These are phyloP conservation scores for Aspergillus funiculosus DNA, from an alignment of 495 filamentous ascomycete species.

Conservation along the genomic window DNA sequence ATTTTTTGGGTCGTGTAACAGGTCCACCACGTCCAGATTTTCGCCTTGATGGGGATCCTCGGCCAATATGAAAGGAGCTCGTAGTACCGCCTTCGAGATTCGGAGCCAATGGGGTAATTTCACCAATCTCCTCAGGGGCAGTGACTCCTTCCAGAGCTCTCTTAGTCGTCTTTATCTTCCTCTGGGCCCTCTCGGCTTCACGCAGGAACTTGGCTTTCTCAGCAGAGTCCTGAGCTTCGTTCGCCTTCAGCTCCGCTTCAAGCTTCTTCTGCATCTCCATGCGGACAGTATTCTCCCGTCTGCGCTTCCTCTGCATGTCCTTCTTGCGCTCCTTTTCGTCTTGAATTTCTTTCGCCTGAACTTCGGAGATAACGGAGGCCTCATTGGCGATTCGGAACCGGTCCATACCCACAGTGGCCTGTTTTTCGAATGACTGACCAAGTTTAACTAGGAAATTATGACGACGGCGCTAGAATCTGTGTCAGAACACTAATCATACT, in stretches of 20 bases:
- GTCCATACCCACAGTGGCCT: slow-evolving; percentile 48
- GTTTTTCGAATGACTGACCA: slow-evolving; percentile 47
- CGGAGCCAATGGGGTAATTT: slow-evolving; percentile 66
- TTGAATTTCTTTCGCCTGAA: slow-evolving; percentile 80
- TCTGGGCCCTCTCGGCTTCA: slow-evolving; percentile 77
- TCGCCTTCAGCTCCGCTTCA: slow-evolving; percentile 70
- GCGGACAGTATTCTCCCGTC: slow-evolving; percentile 92
- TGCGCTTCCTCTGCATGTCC: slow-evolving; percentile 95
- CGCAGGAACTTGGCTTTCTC: slow-evolving; percentile 71
- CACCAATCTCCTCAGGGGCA: slow-evolving; percentile 70
- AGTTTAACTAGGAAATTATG: slow-evolving; percentile 44
- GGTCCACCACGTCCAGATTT: slow-evolving; percentile 59
- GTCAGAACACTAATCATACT: slow-evolving; percentile 11
- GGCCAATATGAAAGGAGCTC: slow-evolving; percentile 71
- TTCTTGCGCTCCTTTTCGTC: slow-evolving; percentile 99
- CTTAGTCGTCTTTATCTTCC: slow-evolving; percentile 81
- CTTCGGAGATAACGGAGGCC: slow-evolving; percentile 70
- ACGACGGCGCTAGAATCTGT: slow-evolving; percentile 48
- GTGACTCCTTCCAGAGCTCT: slow-evolving; percentile 77
- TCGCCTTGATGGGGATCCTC: slow-evolving; percentile 56
- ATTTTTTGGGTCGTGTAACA: slow-evolving; percentile 67
- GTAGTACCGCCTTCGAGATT: slow-evolving; percentile 86
- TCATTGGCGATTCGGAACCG: slow-evolving; percentile 53
- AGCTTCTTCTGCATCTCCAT: slow-evolving; percentile 79
- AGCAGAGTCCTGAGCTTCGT: slow-evolving; percentile 65